phyloP scores from a whole-genome alignment of 1,284 basidiomycete genomes.

The Apiotrichum mycotoxinovorans region DNA sequence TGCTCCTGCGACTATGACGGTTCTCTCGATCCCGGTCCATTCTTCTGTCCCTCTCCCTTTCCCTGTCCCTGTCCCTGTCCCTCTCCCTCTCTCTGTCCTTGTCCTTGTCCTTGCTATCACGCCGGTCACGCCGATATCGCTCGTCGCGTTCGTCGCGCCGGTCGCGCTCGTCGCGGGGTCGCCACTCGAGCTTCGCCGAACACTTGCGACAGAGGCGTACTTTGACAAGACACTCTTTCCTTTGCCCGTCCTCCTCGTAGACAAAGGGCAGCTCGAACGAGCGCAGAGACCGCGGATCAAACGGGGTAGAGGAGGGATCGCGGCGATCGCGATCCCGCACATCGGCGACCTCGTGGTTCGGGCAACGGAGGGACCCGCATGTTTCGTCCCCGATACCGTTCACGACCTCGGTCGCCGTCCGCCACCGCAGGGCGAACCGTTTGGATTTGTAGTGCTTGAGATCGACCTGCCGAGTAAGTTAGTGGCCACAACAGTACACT shows the following conservation, averaged over 20 bases:
- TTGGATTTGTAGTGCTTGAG: constrained; percentile 90
- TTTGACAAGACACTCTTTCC: constrained; percentile 79
- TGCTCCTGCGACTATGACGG: not conserved
- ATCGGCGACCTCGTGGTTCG: constrained; percentile 56
- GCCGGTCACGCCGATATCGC: not conserved
- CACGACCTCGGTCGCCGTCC: constrained; percentile 82
- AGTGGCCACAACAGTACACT: not conserved
- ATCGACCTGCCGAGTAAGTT: constrained; percentile 58
- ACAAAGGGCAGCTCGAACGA: constrained; percentile 83
- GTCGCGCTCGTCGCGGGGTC: constrained; percentile 49
- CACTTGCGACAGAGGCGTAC: constrained; percentile 76
- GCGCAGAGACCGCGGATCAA: constrained; percentile 51
- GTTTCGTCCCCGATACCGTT: constrained; percentile 76
- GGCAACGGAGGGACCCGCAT: constrained; percentile 81
- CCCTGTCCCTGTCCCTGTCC: not conserved
- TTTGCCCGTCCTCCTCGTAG: constrained; percentile 71
- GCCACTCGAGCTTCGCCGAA: constrained; percentile 78
- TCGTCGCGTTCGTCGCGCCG: not conserved
- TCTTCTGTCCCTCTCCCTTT: too few species aligned
- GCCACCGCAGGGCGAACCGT: constrained; percentile 87
- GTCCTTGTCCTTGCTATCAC: not conserved
- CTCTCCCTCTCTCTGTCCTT: not conserved
- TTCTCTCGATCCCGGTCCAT: not conserved
- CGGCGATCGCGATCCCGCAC: constrained; percentile 28
- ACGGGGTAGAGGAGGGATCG: constrained; percentile 2